Evolutionary conservation across 139 green algal genomes (phyloP), one percentile per base, ranked within the genome.

Genomic region (Chlamydomonas eustigma): DNA sequence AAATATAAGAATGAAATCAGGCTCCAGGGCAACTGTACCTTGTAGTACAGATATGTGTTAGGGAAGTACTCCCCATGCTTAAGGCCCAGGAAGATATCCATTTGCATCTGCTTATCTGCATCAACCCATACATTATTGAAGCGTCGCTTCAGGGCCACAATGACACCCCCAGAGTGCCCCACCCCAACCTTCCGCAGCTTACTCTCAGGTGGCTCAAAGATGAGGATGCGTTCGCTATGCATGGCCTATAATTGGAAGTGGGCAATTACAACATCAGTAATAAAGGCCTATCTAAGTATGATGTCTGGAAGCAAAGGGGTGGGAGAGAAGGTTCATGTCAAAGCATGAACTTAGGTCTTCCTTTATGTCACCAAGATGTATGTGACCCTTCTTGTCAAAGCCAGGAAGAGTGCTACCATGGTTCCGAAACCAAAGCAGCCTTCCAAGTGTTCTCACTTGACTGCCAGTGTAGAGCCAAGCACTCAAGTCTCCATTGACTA

Each of bases 401-500:
- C n/a, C n/a, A n/a, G n/a, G n/a, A n/a, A n/a, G n/a, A n/a, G n/a
- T n/a, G n/a, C n/a, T n/a, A n/a, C n/a, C n/a, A n/a, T n/a, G n/a
- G n/a, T n/a, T n/a, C n/a, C n/a, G n/a, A n/a, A n/a, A n/a, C n/a
- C n/a, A n/a, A n/a, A n/a, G n/a, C n/a, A n/a, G n/a, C n/a, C n/a
- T n/a, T 8, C 18, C 51, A 77, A n/a, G 6, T 31, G 69, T n/a
- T 31, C n/a, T 50, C 33, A 44, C 65, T 24, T 58, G 44, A 18
- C 44, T 58, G 44, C 44, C 44, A 3, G 95, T 99, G 87, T 99
- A 99, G 50, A 98, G 85, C 79, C 88, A 93, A 4, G 93, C 94
- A 74, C 96, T 91, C 74, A 98, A 85, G 88, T 99, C 95, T 5
- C 95, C 95, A 51, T 97, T 94, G 51, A 92, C 84, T 2, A 95